Evolutionary conservation across 1,284 basidiomycete species (phyloP).

Genomic region (Ceratobasidium papillatum): DNA sequence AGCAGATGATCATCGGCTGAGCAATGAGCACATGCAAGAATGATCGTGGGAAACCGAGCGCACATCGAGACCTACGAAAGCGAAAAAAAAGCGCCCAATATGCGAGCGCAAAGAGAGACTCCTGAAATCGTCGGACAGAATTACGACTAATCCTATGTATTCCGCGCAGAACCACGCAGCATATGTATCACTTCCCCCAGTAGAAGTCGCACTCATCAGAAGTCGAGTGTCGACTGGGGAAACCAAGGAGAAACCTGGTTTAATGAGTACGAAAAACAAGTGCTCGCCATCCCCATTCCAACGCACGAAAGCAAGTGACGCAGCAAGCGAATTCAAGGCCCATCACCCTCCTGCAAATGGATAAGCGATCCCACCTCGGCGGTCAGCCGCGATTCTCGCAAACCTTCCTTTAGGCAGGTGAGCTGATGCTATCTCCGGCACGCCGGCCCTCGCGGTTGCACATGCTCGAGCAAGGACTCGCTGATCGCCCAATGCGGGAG

Average conservation of each 20-base stretch:
- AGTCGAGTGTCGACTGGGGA: constrained; percentile 6
- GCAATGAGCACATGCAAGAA: background rate
- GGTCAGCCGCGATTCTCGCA: background rate
- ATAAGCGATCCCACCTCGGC: background rate
- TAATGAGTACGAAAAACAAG: background rate
- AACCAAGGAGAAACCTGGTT: constrained; percentile 2
- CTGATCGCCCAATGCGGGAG: background rate
- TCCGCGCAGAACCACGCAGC: background rate
- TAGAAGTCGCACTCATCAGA: background rate
- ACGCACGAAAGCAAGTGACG: background rate
- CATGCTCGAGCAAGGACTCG: background rate
- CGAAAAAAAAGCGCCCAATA: constrained; percentile 13
- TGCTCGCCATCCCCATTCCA: constrained; percentile 10
- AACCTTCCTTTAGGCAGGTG: constrained; percentile 3
- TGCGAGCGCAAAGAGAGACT: background rate
- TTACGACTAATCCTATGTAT: background rate
- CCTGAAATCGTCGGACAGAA: constrained; percentile 17
- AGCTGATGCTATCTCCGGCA: constrained; percentile 18
- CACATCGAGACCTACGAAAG: background rate
- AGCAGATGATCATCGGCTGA: background rate
- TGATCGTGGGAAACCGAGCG: background rate
- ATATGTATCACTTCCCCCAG: background rate
- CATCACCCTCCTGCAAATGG: constrained; percentile 37
- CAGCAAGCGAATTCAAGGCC: background rate
- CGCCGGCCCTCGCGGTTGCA: background rate